Evolutionary conservation across 306 rosid species (phyloP).

Genomic region (Dryas drummondii): DNA sequence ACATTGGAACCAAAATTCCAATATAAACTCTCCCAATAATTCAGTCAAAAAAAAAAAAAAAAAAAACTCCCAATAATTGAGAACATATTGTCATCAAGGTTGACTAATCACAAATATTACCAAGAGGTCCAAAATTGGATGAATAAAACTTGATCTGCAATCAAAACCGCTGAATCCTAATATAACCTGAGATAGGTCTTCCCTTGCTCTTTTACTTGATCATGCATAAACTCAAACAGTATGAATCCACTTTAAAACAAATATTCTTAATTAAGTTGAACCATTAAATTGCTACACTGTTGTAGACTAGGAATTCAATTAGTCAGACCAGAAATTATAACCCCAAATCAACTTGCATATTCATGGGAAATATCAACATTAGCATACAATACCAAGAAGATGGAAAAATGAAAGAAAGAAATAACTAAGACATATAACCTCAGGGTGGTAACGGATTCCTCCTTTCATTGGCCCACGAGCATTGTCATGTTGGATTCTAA

Average conservation of each 20-base stretch:
- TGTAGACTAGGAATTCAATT: slow-evolving; percentile 12
- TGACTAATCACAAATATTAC: background rate
- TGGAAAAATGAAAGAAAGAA: background rate
- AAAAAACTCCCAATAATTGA: background rate
- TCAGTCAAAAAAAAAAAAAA: background rate
- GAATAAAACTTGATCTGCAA: background rate
- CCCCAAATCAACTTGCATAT: slow-evolving; percentile 10
- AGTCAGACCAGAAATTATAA: slow-evolving; percentile 9
- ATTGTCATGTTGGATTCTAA: slow-evolving; percentile 77
- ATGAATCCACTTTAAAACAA: slow-evolving; percentile 5
- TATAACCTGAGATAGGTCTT: background rate
- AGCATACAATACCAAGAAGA: background rate
- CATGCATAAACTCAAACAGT: slow-evolving; percentile 16
- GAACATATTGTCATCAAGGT: background rate
- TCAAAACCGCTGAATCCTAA: background rate
- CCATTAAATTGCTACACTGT: background rate
- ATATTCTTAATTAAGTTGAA: background rate
- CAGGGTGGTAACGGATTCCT: slow-evolving; percentile 76
- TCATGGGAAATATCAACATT: background rate
- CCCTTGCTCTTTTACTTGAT: background rate
- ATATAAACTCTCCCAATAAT: background rate
- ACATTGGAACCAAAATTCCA: background rate
- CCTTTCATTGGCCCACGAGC: slow-evolving; percentile 92
- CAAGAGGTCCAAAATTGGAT: background rate
- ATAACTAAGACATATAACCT: slow-evolving; percentile 35